phyloP scores from a whole-genome alignment of 306 rosid genomes.

The Glycyrrhiza uralensis region DNA sequence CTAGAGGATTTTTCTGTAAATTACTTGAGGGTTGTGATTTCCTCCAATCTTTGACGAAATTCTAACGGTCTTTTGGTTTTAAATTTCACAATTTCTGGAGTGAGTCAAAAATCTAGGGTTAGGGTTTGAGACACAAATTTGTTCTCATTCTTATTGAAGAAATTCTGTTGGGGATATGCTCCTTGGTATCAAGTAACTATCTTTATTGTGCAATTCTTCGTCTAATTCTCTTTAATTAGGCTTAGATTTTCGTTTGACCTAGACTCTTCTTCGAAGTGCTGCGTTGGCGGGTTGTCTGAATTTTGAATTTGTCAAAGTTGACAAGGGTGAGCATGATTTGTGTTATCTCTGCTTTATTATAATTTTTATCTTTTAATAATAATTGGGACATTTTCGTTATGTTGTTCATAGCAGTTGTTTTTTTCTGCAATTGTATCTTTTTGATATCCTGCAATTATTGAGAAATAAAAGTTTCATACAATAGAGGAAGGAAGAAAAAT shows the following conservation, averaged over 20 bases:
- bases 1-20: slow-evolving; percentile 13
- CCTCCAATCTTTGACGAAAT: neutral
- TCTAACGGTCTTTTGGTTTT: neutral
- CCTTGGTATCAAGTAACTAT: neutral
- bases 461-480: too few relatives aligned
- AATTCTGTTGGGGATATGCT: slow-evolving; percentile 39
- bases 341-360: neutral
- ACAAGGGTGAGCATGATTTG: slow-evolving; percentile 27
- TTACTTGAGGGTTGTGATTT: slow-evolving; percentile 30
- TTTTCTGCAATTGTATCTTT: too few relatives aligned
- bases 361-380: neutral
- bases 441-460: too few relatives aligned
- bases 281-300: neutral
- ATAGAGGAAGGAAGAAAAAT: too few relatives aligned
- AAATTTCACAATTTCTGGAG: neutral
- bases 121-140: slow-evolving; percentile 37
- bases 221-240: slow-evolving; percentile 16
- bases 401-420: too few relatives aligned
- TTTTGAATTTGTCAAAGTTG: slow-evolving; percentile 16
- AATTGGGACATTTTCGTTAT: too few relatives aligned
- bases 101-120: slow-evolving; percentile 36
- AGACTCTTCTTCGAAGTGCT: neutral
- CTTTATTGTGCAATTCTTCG: neutral
- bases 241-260: slow-evolving; percentile 20
- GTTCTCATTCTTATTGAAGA: slow-evolving; percentile 3